Base-by-base conservation (phyloP, 2,329 filamentous ascomycete genomes). In the Cladobotryum protrusum region DNA sequence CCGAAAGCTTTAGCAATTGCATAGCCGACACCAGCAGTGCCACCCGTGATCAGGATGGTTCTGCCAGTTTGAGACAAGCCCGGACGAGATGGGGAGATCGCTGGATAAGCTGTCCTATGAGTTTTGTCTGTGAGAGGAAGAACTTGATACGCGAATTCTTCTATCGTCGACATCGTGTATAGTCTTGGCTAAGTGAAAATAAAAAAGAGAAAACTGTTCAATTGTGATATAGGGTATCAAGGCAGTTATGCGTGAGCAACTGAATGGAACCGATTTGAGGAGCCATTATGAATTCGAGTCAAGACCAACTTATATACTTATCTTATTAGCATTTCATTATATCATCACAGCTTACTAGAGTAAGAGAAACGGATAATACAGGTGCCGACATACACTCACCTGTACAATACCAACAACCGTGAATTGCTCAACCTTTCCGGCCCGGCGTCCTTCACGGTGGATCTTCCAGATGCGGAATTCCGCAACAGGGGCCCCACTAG, bases 11-110 rank as follows among this genome's bases (percentile, higher is more conserved):
- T 72, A 2, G 83, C 83, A 9, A 85, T 76, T 1, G 80, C 78
- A 52, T 79, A 78, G 4, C 85, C 84, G 46, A 88, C 79, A 37
- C 84, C 82, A 0, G 72, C 75, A 1, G 77, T 77, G 19, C 77
- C 82, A 40, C 85, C 85, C 2, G 82, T 85, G 59, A 89, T 80
- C 13, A 88, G 70, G 6, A 85, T 78, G 3, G 75, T 82, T 12
- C 62, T 58, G 13, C 70, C 70, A 4, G 60, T 57, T 35, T 73
- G 68, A 5, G 61, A 67, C 24, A 73, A 63, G 50, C 66, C 64
- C 0, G 69, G 67, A 0, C 65, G 63, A 2, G 52, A 46, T 2
- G 70, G 64, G 0, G 59, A 63, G 52, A 74, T 71, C 52, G 60
- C 54, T 0, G 64, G 54, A 53, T 74, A 74, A 0, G 67, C 53